These are phyloP conservation scores for Pseudotulostoma volvatum DNA, from an alignment of 495 filamentous ascomycete species.

Conservation along the genomic window DNA sequence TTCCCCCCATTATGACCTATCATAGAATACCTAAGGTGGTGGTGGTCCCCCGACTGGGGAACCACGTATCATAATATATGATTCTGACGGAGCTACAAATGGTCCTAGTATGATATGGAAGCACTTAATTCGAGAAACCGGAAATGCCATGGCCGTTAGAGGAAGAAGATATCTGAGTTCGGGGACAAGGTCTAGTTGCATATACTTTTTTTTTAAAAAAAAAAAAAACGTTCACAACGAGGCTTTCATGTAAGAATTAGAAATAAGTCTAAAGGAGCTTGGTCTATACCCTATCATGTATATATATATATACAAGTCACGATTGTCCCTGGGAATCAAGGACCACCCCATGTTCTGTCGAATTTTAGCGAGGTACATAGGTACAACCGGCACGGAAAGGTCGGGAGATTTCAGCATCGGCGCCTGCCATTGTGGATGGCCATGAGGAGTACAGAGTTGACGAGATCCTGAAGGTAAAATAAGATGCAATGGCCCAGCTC, in stretches of 20 bases:
- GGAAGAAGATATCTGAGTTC: neutral
- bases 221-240: neutral
- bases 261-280: neutral
- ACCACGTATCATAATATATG: neutral
- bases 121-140: neutral
- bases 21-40: no score
- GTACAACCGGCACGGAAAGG: neutral
- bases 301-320: neutral
- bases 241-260: neutral
- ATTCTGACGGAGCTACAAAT: neutral
- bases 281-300: neutral
- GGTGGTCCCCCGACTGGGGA: neutral
- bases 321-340: neutral
- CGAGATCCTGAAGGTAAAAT: neutral
- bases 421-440: constrained; percentile 11
- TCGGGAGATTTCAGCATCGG: neutral
- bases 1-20: neutral
- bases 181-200: neutral
- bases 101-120: neutral
- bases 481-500: neutral
- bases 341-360: neutral
- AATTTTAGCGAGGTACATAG: neutral
- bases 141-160: neutral
- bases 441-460: constrained; percentile 28
- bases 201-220: no score